Base-by-base conservation (phyloP, 1,284 basidiomycete genomes). In the Phellopilus nigrolimitatus region DNA sequence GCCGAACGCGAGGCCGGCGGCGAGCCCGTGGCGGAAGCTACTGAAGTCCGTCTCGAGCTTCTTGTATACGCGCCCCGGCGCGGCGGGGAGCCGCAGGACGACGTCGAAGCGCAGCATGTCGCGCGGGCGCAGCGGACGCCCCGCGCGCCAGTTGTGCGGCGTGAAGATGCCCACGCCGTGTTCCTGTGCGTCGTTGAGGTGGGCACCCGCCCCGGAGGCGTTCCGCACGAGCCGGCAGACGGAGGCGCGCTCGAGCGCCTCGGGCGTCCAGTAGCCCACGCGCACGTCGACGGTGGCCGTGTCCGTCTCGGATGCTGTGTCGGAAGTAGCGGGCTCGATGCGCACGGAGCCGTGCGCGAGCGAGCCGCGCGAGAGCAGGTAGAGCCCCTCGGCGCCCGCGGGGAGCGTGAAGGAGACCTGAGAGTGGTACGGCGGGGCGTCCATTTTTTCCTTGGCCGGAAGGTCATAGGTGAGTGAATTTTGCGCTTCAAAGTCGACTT, bases 111-210 rank as follows among this genome's bases (percentile, higher is more conserved):
- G 27, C 46, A 53, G 21, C 34, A 12, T 37, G 37, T 53, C 45
- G 13, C 3, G 51, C 51, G 10, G 21, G 21, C 22, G 19, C 8
- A 5, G 49, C 49, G 10, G 24, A 24, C 28, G 19, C 36, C 25
- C 6, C 7, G 15, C 27, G 10, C 21, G 54, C 46, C 59, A 57
- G 54, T 13, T 38, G 9, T 6, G 38, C 34, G 61, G 62, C 3
- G 61, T 61, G 31, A 66, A 59, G 5, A 67, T 58, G 0, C 58
- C 64, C 17, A 67, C 56, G 4, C 66, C 65, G 17, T 47, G 46
- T 24, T 65, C 47, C 5, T 42, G 33, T 9, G 22, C 34, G 30
- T 22, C 4, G n/a, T n/a, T n/a, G n/a, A n/a, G n/a, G n/a, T n/a
- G n/a, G n/a, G n/a, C n/a, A 2, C 58, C 57, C 4, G 28, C 31